phyloP scores from a whole-genome alignment of 1,139 yeast species.

The Suhomyces guaymorum region DNA sequence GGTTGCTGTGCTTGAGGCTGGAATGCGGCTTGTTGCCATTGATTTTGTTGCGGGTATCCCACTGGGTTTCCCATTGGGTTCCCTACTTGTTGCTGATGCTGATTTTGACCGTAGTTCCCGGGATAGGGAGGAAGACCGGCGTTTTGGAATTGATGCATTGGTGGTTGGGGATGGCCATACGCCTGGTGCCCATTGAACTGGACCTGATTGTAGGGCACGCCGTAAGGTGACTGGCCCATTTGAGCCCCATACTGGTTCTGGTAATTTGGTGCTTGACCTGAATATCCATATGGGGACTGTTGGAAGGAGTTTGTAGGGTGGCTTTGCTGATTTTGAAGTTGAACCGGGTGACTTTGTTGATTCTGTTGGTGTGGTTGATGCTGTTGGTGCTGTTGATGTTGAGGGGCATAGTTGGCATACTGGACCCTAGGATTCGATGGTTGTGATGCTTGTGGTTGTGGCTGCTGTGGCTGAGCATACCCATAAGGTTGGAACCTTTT shows the following conservation, averaged over 20 bases:
- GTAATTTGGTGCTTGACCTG: neutral
- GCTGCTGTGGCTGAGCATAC: constrained; percentile 19
- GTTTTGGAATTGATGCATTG: constrained; percentile 1
- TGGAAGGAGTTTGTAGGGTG: too few species aligned
- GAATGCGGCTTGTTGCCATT: constrained; percentile 5
- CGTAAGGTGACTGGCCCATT: constrained; percentile 15
- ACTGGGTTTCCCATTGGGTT: too few species aligned
- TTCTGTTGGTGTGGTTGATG: constrained; percentile 1
- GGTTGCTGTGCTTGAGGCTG: constrained; percentile 5
- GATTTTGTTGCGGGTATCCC: constrained; percentile 5
- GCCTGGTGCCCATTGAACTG: constrained; percentile 11
- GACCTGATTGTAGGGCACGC: constrained; percentile 18
- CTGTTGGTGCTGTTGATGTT: constrained; percentile 12
- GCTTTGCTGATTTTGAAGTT: too few species aligned
- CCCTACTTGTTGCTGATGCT: constrained; percentile 9
- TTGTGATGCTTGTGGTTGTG: constrained; percentile 15
- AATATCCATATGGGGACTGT: constrained; percentile 1
- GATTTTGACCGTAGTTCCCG: constrained; percentile 8
- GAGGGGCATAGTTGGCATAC: constrained; percentile 12
- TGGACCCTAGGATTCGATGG: constrained; percentile 13
- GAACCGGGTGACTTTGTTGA: constrained; percentile 3
- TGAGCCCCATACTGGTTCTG: constrained; percentile 1
- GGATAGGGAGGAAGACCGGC: constrained; percentile 8
- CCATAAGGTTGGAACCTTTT: constrained; percentile 28
- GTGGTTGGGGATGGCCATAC: constrained; percentile 5